These are phyloP conservation scores for Geotrichum ghanense DNA, from an alignment of 805 yeast species.

Conservation along the genomic window DNA sequence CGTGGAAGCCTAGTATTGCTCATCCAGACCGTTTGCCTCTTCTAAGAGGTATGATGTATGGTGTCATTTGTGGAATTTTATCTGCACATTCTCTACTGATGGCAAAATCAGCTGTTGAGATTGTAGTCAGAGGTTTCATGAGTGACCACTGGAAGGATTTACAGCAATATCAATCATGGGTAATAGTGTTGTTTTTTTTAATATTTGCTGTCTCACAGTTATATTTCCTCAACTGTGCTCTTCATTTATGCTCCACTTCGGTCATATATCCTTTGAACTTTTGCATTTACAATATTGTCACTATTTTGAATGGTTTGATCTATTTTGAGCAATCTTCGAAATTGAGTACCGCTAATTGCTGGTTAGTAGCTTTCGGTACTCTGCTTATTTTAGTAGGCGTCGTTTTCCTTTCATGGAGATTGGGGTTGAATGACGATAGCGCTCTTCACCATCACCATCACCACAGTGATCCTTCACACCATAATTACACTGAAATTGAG, in stretches of 20 bases:
- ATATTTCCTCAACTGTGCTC: constrained; percentile 61
- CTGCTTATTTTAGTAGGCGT: constrained; percentile 44
- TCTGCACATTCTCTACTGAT: constrained; percentile 78
- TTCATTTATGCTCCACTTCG: constrained; percentile 59
- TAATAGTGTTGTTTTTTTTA: constrained; percentile 43
- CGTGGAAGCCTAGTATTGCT: constrained; percentile 13
- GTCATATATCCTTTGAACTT: constrained; percentile 77
- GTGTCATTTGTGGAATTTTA: constrained; percentile 59
- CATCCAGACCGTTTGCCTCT: constrained; percentile 18
- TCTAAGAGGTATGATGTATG: constrained; percentile 50
- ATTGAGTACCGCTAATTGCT: constrained; percentile 26
- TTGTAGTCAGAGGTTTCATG: constrained; percentile 37
- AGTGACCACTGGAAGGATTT: constrained; percentile 29
- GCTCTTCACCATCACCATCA: neutral
- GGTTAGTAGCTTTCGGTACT: constrained; percentile 40
- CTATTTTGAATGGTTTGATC: constrained; percentile 54
- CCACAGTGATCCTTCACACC: neutral
- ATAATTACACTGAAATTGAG: neutral
- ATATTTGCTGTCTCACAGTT: constrained; percentile 60
- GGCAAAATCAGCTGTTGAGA: constrained; percentile 77
- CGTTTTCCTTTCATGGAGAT: constrained; percentile 42
- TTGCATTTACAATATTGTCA: constrained; percentile 65
- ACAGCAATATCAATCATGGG: constrained; percentile 33
- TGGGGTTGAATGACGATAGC: constrained; percentile 1
- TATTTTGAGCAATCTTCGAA: constrained; percentile 41